Base-by-base conservation (phyloP, 305 asterid species). In the Fraxinus floribunda region DNA sequence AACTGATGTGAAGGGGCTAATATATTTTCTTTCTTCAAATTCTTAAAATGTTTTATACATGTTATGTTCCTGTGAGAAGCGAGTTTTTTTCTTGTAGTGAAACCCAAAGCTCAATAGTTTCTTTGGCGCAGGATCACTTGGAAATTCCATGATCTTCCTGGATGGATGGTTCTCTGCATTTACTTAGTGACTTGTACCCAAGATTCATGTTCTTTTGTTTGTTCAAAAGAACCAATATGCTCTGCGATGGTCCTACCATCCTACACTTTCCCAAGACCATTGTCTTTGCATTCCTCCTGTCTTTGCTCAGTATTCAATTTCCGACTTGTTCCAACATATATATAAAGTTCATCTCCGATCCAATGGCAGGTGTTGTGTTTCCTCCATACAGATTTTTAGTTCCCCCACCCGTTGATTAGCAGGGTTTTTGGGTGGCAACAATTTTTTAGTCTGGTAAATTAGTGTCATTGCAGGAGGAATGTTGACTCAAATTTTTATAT, bases 61-160 rank as follows among this genome's bases (percentile, higher is more conserved):
- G 81, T 90, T 89, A 85, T 85, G 86, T 86, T 87, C 83, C 86
- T 80, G 78, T 71, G 84, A 55, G 89, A 87, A 80, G 75, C 86
- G 72, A 83, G 35, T 57, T 81, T 81, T 90, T 88, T 34, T 57
- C 15, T 39, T 39, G 89, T 89, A 88, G 93, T 81, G 88, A 81
- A 88, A 84, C 86, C 83, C 89, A 89, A 81, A 81, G 92, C 97
- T 95, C 98, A 95, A 88, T 86, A 93, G 94, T 93, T 95, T 91
- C 93, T 93, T 95, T 93, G 94, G 87, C 96, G 98, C 98, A 95
- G 98, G 98, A 95, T 90, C 87, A 87, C 94, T 90, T 91, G 98
- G 97, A 90, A 86, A 86, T 90, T 90, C 92, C 93, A 89, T 90
- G 93, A 91, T 92, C 97, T 88, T 91, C 95, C 91, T 90, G 92